Conservation (phyloP, 257 asterid species). For the Linderniella brevidens region DNA sequence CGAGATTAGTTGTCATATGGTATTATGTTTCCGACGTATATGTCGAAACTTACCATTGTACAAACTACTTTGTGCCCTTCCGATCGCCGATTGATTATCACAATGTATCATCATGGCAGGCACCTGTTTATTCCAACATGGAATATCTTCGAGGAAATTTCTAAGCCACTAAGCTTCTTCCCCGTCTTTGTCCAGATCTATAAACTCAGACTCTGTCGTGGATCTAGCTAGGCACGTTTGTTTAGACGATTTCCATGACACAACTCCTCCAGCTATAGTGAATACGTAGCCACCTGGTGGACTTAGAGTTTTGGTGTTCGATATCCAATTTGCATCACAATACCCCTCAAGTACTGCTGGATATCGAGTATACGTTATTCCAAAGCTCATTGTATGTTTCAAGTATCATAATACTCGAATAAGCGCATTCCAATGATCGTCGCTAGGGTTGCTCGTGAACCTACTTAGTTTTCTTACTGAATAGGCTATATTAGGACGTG, state of each 20-base stretch:
- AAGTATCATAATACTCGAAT: no score
- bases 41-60: background rate
- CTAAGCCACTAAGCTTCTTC: background rate
- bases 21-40: background rate
- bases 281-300: no score
- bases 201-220: background rate
- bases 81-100: background rate
- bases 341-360: background rate
- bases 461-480: no score
- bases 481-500: no score
- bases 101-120: background rate
- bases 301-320: background rate
- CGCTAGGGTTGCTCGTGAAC: no score
- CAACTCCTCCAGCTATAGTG: background rate
- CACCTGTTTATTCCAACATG: background rate
- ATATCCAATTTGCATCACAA: background rate
- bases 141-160: background rate
- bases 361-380: background rate
- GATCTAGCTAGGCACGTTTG: slow-evolving; percentile 6
- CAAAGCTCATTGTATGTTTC: no score
- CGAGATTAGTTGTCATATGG: background rate
- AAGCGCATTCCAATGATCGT: no score
- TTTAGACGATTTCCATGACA: background rate
- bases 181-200: slow-evolving; percentile 1
- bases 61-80: background rate